Percentiles rank a stretch among this genome's conserved stretches.
These are phyloP conservation scores for Ceratopteris richardii DNA, from an alignment of 75 land plant genomes.

Conservation along the genomic window DNA sequence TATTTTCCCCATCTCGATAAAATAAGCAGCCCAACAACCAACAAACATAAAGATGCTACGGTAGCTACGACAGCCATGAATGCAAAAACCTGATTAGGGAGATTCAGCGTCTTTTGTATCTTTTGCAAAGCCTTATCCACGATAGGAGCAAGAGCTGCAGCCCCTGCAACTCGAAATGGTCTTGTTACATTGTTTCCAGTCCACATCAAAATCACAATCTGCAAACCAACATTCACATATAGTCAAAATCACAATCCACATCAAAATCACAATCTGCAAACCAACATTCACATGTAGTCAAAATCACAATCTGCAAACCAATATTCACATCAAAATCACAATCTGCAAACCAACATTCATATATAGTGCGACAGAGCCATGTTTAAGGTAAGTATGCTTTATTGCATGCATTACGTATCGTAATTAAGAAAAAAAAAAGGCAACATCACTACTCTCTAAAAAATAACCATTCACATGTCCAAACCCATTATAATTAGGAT, in stretches of 20 bases:
- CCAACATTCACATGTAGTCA: background rate
- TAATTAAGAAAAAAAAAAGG: no score
- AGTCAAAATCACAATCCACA: no score
- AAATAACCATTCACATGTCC: no score
- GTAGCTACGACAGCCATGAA: slow-evolving; percentile 37
- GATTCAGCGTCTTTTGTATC: slow-evolving; percentile 38
- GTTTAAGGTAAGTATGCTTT: no score
- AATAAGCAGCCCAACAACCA: slow-evolving; percentile 37
- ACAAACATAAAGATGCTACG: slow-evolving; percentile 31
- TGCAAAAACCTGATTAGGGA: slow-evolving; percentile 42
- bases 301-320: background rate
- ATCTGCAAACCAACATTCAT: no score
- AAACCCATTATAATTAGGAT: no score
- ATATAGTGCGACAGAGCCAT: no score
- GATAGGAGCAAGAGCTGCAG: slow-evolving; percentile 50
- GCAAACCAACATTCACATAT: no score
- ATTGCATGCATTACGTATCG: no score
- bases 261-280: background rate
- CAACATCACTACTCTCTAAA: no score
- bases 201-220: slow-evolving; percentile 73
- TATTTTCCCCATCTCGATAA: slow-evolving; percentile 46
- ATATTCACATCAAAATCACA: no score
- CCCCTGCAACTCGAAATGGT: slow-evolving; percentile 66
- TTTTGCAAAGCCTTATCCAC: slow-evolving; percentile 43
- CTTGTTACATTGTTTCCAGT: slow-evolving; percentile 71